Evolutionary conservation across 768 basidiomycete genomes (phyloP), one percentile per base, ranked within the genome.

Genomic region (Kwoniella botswanensis): DNA sequence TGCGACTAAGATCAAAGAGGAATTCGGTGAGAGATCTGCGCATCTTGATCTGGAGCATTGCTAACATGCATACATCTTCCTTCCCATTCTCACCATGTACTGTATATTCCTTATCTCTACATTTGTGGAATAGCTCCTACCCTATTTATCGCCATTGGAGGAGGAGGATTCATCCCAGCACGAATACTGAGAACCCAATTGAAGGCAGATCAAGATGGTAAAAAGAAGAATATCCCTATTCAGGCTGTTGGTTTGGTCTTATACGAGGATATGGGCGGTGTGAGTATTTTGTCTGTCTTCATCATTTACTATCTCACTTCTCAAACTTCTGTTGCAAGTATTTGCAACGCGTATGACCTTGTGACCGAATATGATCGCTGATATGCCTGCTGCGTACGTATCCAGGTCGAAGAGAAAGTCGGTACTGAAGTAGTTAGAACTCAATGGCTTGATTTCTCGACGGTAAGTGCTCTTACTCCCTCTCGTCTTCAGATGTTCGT

Each of bases 221-320:
- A 79, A 35, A 90, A 92, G 76, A 89, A 88, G 76, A 90, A 92
- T 67, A 89, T 98, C 63, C 92, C 93, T 58, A 97, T 98, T 74
- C 93, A 94, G 83, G 96, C 97, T 4, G 98, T 99, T 74, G 95
- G 97, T 2, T 88, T 99, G 42, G 95, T 94, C 5, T 87, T 99
- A 3, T 99, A 99, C 77, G 97, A 99, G 82, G 89, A 92, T 29
- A 86, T 98, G 18, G 90, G 90, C 5, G 93, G 90, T 18, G 88
- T 89, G 3, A 89, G 89, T 76, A 21, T 54, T 21, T 18, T 58
- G 18, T 18, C 21, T 71, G 29, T 21, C 11, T 35, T 35, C 35
- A 35, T 35, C 35, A 35, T 35, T 35, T 9, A 35, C 35, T 35
- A 35, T 35, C 35, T 35, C 35, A 35, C 35, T 7, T 35, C 35